Evolutionary conservation across 2,329 filamentous ascomycete species (phyloP).

Genomic region (Fusarium liriodendri): DNA sequence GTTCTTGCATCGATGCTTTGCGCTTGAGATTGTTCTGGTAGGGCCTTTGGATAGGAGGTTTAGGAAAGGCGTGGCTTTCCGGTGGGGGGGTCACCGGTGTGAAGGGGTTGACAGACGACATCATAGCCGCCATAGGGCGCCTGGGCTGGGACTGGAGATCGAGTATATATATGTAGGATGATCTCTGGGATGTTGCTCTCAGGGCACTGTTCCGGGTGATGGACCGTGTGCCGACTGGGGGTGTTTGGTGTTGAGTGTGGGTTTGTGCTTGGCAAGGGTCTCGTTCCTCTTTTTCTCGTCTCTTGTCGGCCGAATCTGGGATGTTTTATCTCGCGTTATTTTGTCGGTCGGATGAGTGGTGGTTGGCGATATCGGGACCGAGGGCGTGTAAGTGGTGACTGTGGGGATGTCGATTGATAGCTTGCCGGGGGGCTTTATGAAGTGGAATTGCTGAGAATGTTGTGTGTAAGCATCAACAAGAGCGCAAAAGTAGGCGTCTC

Average conservation of each 20-base stretch:
- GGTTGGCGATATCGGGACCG: constrained; percentile 14
- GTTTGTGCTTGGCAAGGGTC: constrained; percentile 21
- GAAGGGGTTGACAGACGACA: constrained; percentile 47
- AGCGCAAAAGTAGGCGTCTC: constrained; percentile 25
- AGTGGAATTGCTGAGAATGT: constrained; percentile 17
- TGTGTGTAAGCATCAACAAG: constrained; percentile 30
- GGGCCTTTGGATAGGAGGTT: constrained; percentile 45
- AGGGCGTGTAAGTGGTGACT: constrained; percentile 33
- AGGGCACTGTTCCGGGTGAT: constrained; percentile 20
- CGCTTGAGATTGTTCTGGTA: constrained; percentile 43
- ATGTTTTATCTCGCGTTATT: constrained; percentile 24
- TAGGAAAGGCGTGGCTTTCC: constrained; percentile 45
- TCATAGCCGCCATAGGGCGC: constrained; percentile 46
- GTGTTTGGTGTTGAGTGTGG: constrained; percentile 13
- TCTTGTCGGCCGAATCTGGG: constrained; percentile 19
- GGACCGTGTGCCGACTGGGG: constrained; percentile 24
- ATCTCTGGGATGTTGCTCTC: constrained; percentile 6
- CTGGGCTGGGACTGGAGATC: constrained; percentile 23
- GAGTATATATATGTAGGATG: constrained; percentile 32
- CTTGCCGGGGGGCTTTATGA: constrained; percentile 14
- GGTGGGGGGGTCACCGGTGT: constrained; percentile 45
- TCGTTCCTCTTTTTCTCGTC: constrained; percentile 22
- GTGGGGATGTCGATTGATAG: constrained; percentile 20
- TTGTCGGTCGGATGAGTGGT: constrained; percentile 16
- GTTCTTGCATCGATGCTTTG: constrained; percentile 43